Evolutionary conservation across 495 filamentous ascomycete genomes (phyloP).

Genomic region (Annulohypoxylon maeteangense): DNA sequence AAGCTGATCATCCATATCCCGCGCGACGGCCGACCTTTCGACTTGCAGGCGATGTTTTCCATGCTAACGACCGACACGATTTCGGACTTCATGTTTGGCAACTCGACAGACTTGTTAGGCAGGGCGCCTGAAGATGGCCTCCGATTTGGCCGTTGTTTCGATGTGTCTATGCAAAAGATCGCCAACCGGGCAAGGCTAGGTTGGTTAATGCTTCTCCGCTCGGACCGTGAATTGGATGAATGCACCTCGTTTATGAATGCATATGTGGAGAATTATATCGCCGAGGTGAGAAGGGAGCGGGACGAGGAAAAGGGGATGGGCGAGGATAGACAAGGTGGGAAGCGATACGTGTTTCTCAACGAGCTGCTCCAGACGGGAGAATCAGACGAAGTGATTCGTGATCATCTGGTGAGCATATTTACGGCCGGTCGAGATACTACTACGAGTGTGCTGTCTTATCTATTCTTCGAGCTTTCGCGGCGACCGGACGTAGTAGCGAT

Average conservation of each 20-base stretch:
- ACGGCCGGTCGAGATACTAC: constrained; percentile 71
- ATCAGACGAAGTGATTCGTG: constrained; percentile 51
- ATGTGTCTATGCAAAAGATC: constrained; percentile 49
- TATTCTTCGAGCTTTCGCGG: constrained; percentile 71
- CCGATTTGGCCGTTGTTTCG: constrained; percentile 54
- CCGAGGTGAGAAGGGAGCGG: constrained; percentile 44
- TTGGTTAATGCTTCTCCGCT: constrained; percentile 61
- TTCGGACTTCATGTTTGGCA: constrained; percentile 71
- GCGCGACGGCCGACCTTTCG: constrained; percentile 57
- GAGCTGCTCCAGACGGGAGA: constrained; percentile 56
- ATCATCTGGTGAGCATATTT: constrained; percentile 64
- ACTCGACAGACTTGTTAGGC: constrained; percentile 51
- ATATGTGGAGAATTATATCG: constrained; percentile 57
- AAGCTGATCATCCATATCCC: constrained; percentile 62
- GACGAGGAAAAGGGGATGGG: constrained; percentile 16
- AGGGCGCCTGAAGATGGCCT: constrained; percentile 47
- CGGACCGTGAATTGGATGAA: constrained; percentile 59
- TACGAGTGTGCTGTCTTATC: constrained; percentile 65
- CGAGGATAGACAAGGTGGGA: constrained; percentile 20
- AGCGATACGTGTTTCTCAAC: constrained; percentile 63
- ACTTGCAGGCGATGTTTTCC: constrained; percentile 70
- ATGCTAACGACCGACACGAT: constrained; percentile 72
- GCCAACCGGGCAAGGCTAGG: constrained; percentile 64
- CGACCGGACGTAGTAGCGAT: constrained; percentile 60
- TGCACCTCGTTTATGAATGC: constrained; percentile 54